These are phyloP conservation scores for Polyporus arcularius DNA, from an alignment of 768 basidiomycete species.

Conservation along the genomic window DNA sequence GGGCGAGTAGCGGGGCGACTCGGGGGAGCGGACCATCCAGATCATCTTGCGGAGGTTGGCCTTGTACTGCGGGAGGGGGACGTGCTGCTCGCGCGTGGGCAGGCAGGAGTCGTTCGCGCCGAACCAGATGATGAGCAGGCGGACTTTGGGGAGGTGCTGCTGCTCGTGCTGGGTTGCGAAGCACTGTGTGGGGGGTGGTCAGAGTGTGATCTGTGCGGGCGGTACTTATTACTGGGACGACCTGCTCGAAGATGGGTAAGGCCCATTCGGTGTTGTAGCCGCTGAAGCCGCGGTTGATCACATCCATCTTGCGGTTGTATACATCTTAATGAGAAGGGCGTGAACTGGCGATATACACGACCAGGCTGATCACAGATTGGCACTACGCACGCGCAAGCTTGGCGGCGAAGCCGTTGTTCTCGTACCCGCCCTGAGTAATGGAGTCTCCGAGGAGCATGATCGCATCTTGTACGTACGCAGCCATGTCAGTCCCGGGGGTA, in stretches of 20 bases:
- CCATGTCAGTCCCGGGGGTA: constrained; percentile 40
- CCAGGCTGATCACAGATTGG: neutral
- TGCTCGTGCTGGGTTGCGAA: constrained; percentile 55
- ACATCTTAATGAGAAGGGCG: constrained; percentile 39
- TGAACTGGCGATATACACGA: neutral
- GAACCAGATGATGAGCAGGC: constrained; percentile 85
- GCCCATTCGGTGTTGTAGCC: constrained; percentile 92
- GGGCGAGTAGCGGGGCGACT: constrained; percentile 68
- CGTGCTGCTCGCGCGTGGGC: constrained; percentile 67
- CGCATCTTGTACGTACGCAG: constrained; percentile 57
- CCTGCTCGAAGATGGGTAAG: constrained; percentile 77
- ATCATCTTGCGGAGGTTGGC: constrained; percentile 67
- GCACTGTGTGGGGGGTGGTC: constrained; percentile 42
- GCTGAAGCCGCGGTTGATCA: constrained; percentile 80
- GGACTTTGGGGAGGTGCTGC: constrained; percentile 55
- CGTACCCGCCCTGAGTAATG: constrained; percentile 72
- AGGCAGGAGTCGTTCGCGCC: constrained; percentile 88
- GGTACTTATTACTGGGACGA: constrained; percentile 21
- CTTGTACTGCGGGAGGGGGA: constrained; percentile 66
- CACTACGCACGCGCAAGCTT: constrained; percentile 59
- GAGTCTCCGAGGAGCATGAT: constrained; percentile 84
- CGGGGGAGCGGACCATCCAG: constrained; percentile 57
- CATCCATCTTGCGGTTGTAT: constrained; percentile 81
- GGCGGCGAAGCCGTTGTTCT: constrained; percentile 62
- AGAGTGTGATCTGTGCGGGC: neutral